Conservation (phyloP, 257 asterid genomes). For the Solanum arcanum region DNA sequence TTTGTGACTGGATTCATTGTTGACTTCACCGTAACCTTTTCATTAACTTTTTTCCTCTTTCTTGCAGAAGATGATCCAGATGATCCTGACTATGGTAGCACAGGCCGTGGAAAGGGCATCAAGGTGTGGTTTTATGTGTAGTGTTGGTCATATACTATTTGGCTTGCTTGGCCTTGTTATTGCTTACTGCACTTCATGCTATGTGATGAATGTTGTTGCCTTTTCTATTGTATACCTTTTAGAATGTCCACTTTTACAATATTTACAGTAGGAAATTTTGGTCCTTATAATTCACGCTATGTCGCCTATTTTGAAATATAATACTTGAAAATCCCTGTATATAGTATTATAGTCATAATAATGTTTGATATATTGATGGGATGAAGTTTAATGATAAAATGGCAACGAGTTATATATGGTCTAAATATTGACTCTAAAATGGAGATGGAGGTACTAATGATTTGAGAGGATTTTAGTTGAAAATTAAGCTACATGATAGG, state of each 20-base stretch:
- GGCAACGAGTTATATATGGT: background rate
- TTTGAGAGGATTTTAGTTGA: background rate
- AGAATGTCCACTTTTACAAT: background rate
- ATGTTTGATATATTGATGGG: background rate
- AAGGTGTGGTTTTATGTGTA: constrained; percentile 36
- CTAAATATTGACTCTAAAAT: background rate
- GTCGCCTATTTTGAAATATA: background rate
- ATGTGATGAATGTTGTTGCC: background rate
- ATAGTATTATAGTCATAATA: background rate
- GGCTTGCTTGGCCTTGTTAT: background rate
- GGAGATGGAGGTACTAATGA: background rate
- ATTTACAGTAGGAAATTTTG: background rate
- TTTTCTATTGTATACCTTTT: background rate
- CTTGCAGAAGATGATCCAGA: constrained; percentile 90
- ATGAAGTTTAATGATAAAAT: background rate
- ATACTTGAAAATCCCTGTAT: background rate
- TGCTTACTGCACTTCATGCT: background rate
- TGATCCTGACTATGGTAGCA: constrained; percentile 72
- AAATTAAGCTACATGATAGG: background rate
- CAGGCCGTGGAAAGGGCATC: constrained; percentile 37
- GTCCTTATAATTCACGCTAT: background rate
- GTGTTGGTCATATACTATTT: background rate
- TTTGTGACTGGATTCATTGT: background rate
- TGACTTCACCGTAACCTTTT: background rate
- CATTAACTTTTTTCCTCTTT: background rate